Evolutionary conservation across 495 filamentous ascomycete species (phyloP), one percentile per base, ranked within the genome.

Genomic region (Trichodelitschia bisporula): DNA sequence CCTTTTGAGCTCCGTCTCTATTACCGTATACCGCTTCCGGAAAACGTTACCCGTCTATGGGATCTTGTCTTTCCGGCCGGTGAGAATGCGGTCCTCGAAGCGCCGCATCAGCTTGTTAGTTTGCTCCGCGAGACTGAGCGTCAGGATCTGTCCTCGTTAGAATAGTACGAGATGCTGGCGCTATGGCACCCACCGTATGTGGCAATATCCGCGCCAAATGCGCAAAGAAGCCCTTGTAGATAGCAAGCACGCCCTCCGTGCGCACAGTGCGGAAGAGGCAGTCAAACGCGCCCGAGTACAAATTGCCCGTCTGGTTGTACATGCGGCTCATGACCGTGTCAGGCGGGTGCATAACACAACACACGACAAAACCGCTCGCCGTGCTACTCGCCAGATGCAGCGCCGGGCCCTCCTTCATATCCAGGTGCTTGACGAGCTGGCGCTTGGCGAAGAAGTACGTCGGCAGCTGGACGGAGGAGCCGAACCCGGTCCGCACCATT

Each of bases 401-500:
- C 26, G 72, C 65, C n/a, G 79, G 67, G 3, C 86, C 84, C 36
- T 99, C 89, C 44, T 80, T 56, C 72, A 93, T 80, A 2, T 69
- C 83, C 36, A 86, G 43, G 44, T 90, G 77, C 44, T 57, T 66
- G 13, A 71, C 59, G 36, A 99, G 49, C 40, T 73, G 63, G 35
- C 86, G 59, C 61, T 99, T 99, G 0, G 83, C 86, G 46, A 95
- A 86, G 59, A 92, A 95, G 45, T 99, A 99, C 14, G 89, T 99
- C 2, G 86, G 86, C 29, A 99, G 59, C 54, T 99, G 86, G 28
- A 95, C 86, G 26, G 75, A 76, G 51, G 74, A 83, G 12, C 86
- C 86, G 47, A 93, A 93, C 15, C 86, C 83, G 0, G 86, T 99
- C 20, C 86, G 59, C 29, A 99, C 72, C 79, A 93, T 93, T n/a